Percentiles rank a stretch among this genome's conserved stretches.
These are phyloP conservation scores for Hypoxylon cercidicola DNA, from an alignment of 495 filamentous ascomycete species.

Conservation along the genomic window DNA sequence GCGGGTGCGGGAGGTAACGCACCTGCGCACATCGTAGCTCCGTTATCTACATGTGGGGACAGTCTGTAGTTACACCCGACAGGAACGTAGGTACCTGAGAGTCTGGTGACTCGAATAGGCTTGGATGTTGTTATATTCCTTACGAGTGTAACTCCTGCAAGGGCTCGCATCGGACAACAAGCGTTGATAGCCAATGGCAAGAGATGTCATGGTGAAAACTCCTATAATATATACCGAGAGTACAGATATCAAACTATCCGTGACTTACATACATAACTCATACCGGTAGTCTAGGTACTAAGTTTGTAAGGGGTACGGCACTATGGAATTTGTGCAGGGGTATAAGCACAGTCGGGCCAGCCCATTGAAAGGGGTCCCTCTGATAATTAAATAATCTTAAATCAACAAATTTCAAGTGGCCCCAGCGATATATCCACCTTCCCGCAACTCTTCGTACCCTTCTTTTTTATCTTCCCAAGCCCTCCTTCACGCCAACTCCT, in stretches of 20 bases:
- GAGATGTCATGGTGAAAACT: neutral
- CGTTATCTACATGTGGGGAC: slow-evolving; percentile 20
- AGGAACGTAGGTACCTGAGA: neutral
- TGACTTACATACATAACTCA: neutral
- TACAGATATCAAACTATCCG: slow-evolving; percentile 35
- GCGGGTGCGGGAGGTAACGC: slow-evolving; percentile 2
- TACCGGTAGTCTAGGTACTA: neutral
- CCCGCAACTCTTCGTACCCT: slow-evolving; percentile 6
- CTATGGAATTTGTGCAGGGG: slow-evolving; percentile 11
- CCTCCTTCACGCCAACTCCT: slow-evolving; percentile 14
- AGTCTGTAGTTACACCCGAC: slow-evolving; percentile 3
- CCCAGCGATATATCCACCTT: slow-evolving; percentile 26
- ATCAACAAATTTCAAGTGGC: slow-evolving; percentile 39
- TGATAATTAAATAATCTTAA: slow-evolving; percentile 42
- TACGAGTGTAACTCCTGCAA: slow-evolving; percentile 3
- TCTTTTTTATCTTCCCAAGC: slow-evolving; percentile 1
- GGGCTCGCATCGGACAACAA: slow-evolving; percentile 6
- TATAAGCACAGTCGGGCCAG: neutral
- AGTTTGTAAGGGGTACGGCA: slow-evolving; percentile 1
- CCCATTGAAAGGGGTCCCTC: slow-evolving; percentile 13
- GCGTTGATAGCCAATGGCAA: neutral
- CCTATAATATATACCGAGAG: slow-evolving; percentile 15
- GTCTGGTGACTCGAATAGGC: too few relatives aligned
- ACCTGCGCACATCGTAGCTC: slow-evolving; percentile 21
- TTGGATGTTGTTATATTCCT: neutral